Conservation (phyloP, 768 basidiomycete genomes). For the Neoboletus subvelutipes region DNA sequence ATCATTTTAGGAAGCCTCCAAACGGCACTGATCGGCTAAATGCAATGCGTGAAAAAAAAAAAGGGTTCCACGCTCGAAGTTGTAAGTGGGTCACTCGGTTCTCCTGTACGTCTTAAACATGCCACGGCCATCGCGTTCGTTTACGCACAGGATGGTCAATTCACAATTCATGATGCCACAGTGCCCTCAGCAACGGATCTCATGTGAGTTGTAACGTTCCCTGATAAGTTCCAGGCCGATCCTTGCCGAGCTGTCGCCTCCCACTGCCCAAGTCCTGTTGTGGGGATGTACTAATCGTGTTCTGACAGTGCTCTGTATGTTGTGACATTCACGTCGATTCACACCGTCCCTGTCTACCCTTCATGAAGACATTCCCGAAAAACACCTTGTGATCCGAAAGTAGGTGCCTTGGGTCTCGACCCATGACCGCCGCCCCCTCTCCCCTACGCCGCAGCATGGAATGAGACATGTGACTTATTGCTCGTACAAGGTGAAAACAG, state of each 20-base stretch:
- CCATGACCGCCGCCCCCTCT: not conserved
- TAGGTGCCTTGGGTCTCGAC: constrained; percentile 13
- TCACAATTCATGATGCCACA: not conserved
- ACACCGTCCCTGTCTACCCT: not conserved
- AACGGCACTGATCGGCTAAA: not conserved
- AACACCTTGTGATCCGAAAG: constrained; percentile 6
- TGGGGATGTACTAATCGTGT: not conserved
- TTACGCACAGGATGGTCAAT: not conserved
- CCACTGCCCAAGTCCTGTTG: constrained; percentile 3
- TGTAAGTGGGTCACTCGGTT: not conserved
- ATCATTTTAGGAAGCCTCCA: not conserved
- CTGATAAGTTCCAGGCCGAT: not conserved
- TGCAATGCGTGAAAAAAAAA: not conserved
- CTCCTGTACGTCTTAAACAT: not conserved
- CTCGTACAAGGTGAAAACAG: constrained; percentile 3
- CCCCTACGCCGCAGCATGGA: not conserved
- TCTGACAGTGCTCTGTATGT: not conserved
- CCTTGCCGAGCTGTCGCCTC: not conserved
- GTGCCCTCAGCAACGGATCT: constrained; percentile 1
- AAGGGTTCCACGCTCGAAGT: not conserved
- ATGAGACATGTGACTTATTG: constrained; percentile 8
- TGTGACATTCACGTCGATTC: not conserved
- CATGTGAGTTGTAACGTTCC: not conserved
- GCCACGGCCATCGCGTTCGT: not conserved
- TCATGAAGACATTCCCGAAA: not conserved